Base-by-base conservation (phyloP, 306 rosid genomes). In the Fagus sylvatica region DNA sequence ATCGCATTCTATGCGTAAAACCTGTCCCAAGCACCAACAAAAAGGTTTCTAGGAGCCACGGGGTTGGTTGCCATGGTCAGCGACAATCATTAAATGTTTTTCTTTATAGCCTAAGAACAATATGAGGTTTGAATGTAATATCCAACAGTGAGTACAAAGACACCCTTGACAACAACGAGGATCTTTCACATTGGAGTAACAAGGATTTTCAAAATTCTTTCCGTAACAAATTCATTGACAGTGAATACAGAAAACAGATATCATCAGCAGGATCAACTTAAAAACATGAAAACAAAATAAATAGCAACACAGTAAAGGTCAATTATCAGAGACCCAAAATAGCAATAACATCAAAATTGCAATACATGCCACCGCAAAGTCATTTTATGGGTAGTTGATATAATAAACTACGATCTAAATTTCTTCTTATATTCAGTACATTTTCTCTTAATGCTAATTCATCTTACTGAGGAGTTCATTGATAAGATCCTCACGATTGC, bases 401-500 rank as follows among this genome's bases (percentile, higher is more conserved):
- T 10, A 46, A 15, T 40, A 67, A 22, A 70, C 81, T 48, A 55
- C 61, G 71, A 54, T 42, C 68, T 64, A 80, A 81, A 41, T 33
- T 15, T 61, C 30, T 43, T 43, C 11, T 53, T 60, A 70, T 3
- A 19, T n/a, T 62, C n/a, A 19, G 41, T 1, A n/a, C 51, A 73
- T 16, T 11, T 16, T 12, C 15, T 69, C 74, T 71, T 62, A 60
- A 42, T 11, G 33, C 78, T 86, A 94, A 81, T 94, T 94, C 97
- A 94, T 92, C 88, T 89, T 86, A 74, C 80, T 62, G 62, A 94
- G 74, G 6, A 92, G 89, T 41, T 90, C 95, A 15, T 90, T 94
- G 88, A 94, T 89, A 71, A 75, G 85, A 78, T 90, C 95, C 70
- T 84, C 91, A 0, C 97, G 96, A 78, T 88, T 85, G 49, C 98